Percentiles rank a stretch among this genome's conserved stretches.
Evolutionary conservation across 2,329 filamentous ascomycete genomes (phyloP).

Genomic region (Exophiala lecanii-corni): DNA sequence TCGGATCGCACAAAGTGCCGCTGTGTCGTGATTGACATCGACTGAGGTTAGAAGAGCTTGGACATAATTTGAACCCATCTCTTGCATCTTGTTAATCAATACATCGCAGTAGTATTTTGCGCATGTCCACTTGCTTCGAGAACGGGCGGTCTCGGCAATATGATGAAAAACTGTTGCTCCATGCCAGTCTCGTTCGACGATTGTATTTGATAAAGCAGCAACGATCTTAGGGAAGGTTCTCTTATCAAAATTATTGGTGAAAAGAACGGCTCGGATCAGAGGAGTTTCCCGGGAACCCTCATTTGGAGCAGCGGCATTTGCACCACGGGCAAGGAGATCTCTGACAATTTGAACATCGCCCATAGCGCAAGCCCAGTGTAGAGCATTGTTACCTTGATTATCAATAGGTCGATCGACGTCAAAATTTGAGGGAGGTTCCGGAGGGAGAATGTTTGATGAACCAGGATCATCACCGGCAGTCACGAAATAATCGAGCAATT

Average conservation of each 20-base stretch:
- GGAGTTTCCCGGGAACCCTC: slow-evolving; percentile 83
- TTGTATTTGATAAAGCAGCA: slow-evolving; percentile 75
- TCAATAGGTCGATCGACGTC: slow-evolving; percentile 91
- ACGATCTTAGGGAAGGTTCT: slow-evolving; percentile 82
- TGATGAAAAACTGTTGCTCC: slow-evolving; percentile 91
- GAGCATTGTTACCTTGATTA: slow-evolving; percentile 81
- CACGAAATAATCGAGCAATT: slow-evolving; percentile 93
- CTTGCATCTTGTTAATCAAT: slow-evolving; percentile 79
- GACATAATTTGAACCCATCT: slow-evolving; percentile 70
- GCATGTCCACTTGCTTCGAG: slow-evolving; percentile 79
- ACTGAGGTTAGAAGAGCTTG: slow-evolving; percentile 75
- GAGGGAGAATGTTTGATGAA: slow-evolving; percentile 53
- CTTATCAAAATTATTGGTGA: slow-evolving; percentile 96
- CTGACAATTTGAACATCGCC: slow-evolving; percentile 89
- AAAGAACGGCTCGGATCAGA: slow-evolving; percentile 88
- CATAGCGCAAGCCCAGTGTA: slow-evolving; percentile 98
- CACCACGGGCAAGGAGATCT: slow-evolving; percentile 76
- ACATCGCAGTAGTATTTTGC: slow-evolving; percentile 91
- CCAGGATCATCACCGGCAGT: slow-evolving; percentile 72
- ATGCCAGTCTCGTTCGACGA: slow-evolving; percentile 72
- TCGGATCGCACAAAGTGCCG: slow-evolving; percentile 78
- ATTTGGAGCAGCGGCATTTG: slow-evolving; percentile 67
- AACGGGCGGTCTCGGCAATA: slow-evolving; percentile 80
- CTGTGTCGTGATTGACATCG: slow-evolving; percentile 85
- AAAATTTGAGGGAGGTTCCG: slow-evolving; percentile 78